Percentiles rank a stretch among this genome's conserved stretches.
Conservation (phyloP, 495 filamentous ascomycete species). For the Lasiosphaeris hirsuta region DNA sequence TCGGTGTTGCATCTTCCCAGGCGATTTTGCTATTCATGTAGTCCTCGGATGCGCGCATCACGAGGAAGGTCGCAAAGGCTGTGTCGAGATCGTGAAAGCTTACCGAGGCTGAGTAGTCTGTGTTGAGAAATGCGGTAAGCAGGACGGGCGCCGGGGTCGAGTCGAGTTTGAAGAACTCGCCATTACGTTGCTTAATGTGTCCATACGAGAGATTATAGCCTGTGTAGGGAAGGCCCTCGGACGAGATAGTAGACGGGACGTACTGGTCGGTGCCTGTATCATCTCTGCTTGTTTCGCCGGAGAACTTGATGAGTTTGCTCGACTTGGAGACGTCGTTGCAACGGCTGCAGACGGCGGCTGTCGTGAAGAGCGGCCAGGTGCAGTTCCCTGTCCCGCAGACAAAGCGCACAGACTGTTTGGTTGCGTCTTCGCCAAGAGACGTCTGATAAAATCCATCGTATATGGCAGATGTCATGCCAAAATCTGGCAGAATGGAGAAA, state of each 20-base stretch:
- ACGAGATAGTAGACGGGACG: not conserved
- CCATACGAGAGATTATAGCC: not conserved
- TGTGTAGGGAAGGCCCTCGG: not conserved
- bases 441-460: not conserved
- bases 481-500: not conserved
- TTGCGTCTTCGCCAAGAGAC: not conserved
- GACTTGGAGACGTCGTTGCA: not conserved
- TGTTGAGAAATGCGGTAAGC: not conserved
- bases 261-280: not conserved
- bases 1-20: not conserved
- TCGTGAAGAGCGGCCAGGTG: not conserved
- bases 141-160: not conserved
- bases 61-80: not conserved
- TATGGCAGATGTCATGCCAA: not conserved
- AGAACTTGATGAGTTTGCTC: not conserved
- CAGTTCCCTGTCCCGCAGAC: constrained; percentile 1
- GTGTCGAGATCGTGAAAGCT: constrained; percentile 7
- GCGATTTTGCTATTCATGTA: not conserved
- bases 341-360: constrained; percentile 1
- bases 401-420: not conserved
- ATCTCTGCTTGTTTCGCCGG: not conserved
- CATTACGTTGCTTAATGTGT: not conserved
- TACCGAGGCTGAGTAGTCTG: not conserved
- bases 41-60: not conserved
- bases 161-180: not conserved